Evolutionary conservation across 106 monocot genomes (phyloP).

Genomic region (Acorus calamus): DNA sequence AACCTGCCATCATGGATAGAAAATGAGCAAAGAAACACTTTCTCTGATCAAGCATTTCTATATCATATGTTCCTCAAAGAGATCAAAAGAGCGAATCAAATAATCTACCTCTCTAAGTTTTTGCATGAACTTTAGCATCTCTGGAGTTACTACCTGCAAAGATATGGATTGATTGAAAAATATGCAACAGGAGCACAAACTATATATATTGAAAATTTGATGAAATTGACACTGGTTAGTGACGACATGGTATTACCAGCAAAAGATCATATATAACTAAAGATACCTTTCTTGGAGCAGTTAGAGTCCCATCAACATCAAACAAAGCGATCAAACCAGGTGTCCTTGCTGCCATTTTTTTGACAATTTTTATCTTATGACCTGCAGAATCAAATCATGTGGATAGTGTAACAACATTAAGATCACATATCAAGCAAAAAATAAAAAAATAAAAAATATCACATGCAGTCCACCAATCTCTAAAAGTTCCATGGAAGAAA

Average conservation of each 20-base stretch:
- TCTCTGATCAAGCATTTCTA: background rate
- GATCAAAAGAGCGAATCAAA: background rate
- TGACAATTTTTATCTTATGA: too few relatives aligned
- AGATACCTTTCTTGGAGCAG: slow-evolving; percentile 80
- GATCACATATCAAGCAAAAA: too few relatives aligned
- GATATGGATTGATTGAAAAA: background rate
- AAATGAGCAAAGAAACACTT: background rate
- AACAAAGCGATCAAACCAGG: slow-evolving; percentile 71
- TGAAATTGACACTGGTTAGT: too few relatives aligned
- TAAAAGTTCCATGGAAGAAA: too few relatives aligned
- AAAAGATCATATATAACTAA: too few relatives aligned
- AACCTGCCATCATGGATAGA: slow-evolving; percentile 26
- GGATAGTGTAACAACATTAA: too few relatives aligned
- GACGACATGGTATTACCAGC: too few relatives aligned
- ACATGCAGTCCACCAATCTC: too few relatives aligned
- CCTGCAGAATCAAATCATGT: too few relatives aligned
- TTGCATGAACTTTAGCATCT: slow-evolving; percentile 76
- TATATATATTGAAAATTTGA: too few relatives aligned
- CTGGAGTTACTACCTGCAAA: slow-evolving; percentile 46
- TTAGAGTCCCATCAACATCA: slow-evolving; percentile 96
- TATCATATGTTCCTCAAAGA: background rate
- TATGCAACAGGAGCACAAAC: background rate
- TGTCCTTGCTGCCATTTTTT: slow-evolving; percentile 28
- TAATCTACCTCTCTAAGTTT: slow-evolving; percentile 57
- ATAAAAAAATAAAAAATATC: too few relatives aligned